Percentiles rank a stretch among this genome's conserved stretches.
phyloP scores from a whole-genome alignment of 108 stramenopile species.

The Cyclotella kingstonii region DNA sequence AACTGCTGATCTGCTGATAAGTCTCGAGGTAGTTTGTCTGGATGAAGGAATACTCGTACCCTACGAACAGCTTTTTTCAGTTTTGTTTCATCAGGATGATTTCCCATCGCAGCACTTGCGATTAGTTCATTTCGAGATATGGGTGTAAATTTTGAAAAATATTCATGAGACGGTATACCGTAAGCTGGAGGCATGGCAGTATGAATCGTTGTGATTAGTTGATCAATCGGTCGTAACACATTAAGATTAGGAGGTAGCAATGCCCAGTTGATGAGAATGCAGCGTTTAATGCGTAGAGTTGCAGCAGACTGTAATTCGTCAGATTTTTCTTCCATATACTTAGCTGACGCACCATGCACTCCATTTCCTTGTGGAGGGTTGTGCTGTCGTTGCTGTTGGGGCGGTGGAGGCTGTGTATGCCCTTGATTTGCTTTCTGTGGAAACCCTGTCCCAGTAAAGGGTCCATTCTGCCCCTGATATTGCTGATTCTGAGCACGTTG shows the following conservation, averaged over 20 bases:
- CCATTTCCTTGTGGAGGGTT: conserved; percentile 16
- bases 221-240: conserved; percentile 65
- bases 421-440: conserved; percentile 40
- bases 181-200: conserved; percentile 76
- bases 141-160: conserved; percentile 79
- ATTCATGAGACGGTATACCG: conserved; percentile 71
- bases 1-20: conserved; percentile 65
- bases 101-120: conserved; percentile 39
- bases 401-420: conserved; percentile 40
- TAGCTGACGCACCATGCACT: conserved; percentile 43
- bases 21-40: conserved; percentile 79
- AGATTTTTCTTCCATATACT: conserved; percentile 60
- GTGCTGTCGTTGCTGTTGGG: conserved; percentile 36
- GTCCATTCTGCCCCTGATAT: conserved; percentile 27
- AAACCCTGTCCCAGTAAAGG: conserved; percentile 9
- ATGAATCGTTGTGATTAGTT: conserved; percentile 67
- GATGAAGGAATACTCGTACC: conserved; percentile 81
- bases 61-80: conserved; percentile 80
- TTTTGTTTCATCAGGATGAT: conserved; percentile 62
- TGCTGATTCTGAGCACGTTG: conserved; percentile 29
- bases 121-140: conserved; percentile 46
- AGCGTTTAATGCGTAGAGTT: conserved; percentile 64
- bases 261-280: conserved; percentile 79
- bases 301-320: conserved; percentile 51
- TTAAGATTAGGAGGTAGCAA: conserved; percentile 75